Evolutionary conservation across 2,329 filamentous ascomycete genomes (phyloP).

Genomic region (Botrytis tulipae): DNA sequence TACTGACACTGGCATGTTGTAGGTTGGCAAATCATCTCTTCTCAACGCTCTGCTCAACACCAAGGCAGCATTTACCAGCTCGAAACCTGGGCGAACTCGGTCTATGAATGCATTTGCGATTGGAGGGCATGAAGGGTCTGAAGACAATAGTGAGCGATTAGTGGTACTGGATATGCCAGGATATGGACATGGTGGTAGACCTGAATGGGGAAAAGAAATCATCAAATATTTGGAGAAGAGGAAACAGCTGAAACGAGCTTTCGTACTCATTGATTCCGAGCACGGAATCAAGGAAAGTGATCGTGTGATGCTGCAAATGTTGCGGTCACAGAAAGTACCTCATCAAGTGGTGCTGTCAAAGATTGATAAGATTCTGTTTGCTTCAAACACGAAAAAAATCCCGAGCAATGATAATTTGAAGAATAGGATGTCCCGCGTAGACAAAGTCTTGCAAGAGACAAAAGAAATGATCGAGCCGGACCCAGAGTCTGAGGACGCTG

Average conservation of each 20-base stretch:
- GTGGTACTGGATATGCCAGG: slow-evolving; percentile 70
- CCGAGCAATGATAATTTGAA: slow-evolving; percentile 38
- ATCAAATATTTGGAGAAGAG: slow-evolving; percentile 64
- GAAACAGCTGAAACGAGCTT: slow-evolving; percentile 58
- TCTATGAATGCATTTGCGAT: slow-evolving; percentile 67
- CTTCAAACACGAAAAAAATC: slow-evolving; percentile 32
- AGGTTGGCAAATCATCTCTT: slow-evolving; percentile 62
- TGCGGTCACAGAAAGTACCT: slow-evolving; percentile 55
- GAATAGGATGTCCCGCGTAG: slow-evolving; percentile 41
- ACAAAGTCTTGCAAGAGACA: slow-evolving; percentile 42
- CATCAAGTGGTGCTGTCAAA: slow-evolving; percentile 68
- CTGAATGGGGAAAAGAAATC: slow-evolving; percentile 65
- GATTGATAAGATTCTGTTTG: slow-evolving; percentile 54
- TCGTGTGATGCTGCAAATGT: slow-evolving; percentile 52
- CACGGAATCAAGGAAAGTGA: slow-evolving; percentile 65
- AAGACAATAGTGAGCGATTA: slow-evolving; percentile 40
- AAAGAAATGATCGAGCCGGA: slow-evolving; percentile 45
- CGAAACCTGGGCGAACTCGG: slow-evolving; percentile 59
- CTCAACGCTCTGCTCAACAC: slow-evolving; percentile 61
- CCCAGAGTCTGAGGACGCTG: slow-evolving; percentile 37
- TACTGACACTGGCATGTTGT: background rate
- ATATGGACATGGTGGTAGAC: slow-evolving; percentile 61
- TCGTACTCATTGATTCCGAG: slow-evolving; percentile 61
- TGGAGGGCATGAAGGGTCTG: slow-evolving; percentile 40
- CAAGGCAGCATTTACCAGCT: slow-evolving; percentile 53